These are phyloP conservation scores for Mycena galericulata DNA, from an alignment of 768 basidiomycete genomes.

Conservation along the genomic window DNA sequence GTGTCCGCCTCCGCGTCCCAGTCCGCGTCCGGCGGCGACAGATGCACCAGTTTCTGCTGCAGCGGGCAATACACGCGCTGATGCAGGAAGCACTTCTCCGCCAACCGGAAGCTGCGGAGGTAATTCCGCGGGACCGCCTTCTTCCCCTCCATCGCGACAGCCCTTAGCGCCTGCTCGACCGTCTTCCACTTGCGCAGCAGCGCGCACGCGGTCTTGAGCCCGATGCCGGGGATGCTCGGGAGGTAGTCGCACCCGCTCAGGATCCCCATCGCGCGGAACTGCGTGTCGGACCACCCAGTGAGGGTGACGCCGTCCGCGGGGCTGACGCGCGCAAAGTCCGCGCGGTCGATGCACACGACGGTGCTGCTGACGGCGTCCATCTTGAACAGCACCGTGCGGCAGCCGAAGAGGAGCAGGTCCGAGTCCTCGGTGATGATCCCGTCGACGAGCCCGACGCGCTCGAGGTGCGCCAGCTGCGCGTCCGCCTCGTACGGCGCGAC, in stretches of 20 bases:
- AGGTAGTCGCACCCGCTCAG: constrained; percentile 95
- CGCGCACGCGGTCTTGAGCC: constrained; percentile 91
- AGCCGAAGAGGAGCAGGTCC: constrained; percentile 98
- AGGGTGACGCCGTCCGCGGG: constrained; percentile 74
- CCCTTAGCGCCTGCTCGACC: constrained; percentile 84
- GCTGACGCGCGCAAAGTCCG: constrained; percentile 73
- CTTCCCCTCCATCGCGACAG: constrained; percentile 85
- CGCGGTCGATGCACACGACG: constrained; percentile 74
- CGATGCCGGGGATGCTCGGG: constrained; percentile 90
- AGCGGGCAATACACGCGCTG: constrained; percentile 92
- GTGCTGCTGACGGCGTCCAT: constrained; percentile 77
- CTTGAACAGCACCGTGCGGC: constrained; percentile 92
- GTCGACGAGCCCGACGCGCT: constrained; percentile 83
- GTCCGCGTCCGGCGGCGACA: constrained; percentile 69
- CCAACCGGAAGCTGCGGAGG: constrained; percentile 77
- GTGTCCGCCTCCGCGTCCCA: constrained; percentile 74
- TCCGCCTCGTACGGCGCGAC: constrained; percentile 99
- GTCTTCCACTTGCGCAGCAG: constrained; percentile 89
- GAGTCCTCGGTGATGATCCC: constrained; percentile 98
- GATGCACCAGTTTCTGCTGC: constrained; percentile 71
- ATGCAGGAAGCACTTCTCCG: constrained; percentile 93
- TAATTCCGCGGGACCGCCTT: constrained; percentile 84
- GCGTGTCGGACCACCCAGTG: constrained; percentile 87
- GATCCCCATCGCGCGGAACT: constrained; percentile 95
- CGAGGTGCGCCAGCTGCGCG: constrained; percentile 94